phyloP scores from a whole-genome alignment of 306 rosid species.

The Medicago lupulina region DNA sequence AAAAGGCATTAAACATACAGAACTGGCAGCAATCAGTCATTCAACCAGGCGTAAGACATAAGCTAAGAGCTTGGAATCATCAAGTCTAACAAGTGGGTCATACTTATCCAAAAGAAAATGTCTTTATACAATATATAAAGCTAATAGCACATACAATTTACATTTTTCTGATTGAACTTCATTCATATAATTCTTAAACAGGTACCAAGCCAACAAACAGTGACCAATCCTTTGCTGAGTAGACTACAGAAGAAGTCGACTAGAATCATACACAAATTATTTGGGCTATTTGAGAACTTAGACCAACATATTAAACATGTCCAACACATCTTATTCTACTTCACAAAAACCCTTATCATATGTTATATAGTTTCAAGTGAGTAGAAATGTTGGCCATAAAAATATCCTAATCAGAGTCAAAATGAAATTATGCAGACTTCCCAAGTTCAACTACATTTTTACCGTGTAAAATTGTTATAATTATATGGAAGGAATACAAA shows the following conservation, averaged over 20 bases:
- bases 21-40: slow-evolving; percentile 1
- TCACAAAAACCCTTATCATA: slow-evolving; percentile 12
- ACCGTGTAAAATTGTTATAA: not conserved
- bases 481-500: not conserved
- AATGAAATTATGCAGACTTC: slow-evolving; percentile 10
- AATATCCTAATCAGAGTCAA: slow-evolving; percentile 29
- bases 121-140: no score
- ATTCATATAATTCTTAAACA: slow-evolving; percentile 17
- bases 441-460: slow-evolving; percentile 27
- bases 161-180: no score
- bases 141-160: no score
- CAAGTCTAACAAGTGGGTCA: not conserved
- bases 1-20: not conserved
- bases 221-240: slow-evolving; percentile 20
- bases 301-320: slow-evolving; percentile 22
- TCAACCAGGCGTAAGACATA: slow-evolving; percentile 2
- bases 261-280: slow-evolving; percentile 36
- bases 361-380: not conserved
- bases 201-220: slow-evolving; percentile 18
- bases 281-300: slow-evolving; percentile 26
- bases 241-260: slow-evolving; percentile 35
- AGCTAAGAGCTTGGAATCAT: not conserved
- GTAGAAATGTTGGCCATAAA: slow-evolving; percentile 22
- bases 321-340: slow-evolving; percentile 5
- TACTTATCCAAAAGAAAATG: no score